Percentiles rank a stretch among this genome's conserved stretches.
phyloP scores from a whole-genome alignment of 768 basidiomycete genomes.

The Cystofilobasidium capitatum region DNA sequence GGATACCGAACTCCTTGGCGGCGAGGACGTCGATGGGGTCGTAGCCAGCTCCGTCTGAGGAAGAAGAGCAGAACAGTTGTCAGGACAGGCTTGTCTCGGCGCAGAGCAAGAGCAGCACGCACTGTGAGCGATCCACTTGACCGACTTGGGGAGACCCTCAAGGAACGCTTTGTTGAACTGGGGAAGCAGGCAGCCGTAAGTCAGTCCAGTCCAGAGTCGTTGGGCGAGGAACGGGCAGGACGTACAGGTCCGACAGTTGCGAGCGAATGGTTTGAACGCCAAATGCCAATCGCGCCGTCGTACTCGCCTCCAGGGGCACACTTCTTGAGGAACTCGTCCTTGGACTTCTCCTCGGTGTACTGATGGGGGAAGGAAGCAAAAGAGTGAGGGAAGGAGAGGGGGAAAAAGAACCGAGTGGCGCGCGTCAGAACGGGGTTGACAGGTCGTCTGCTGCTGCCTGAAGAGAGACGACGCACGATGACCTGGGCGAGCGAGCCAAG shows the following conservation, averaged over 20 bases:
- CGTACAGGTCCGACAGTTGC: slow-evolving; percentile 6
- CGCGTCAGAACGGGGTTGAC: neutral
- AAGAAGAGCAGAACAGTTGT: neutral
- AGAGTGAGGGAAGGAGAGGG: too few species aligned
- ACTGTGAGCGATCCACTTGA: slow-evolving; percentile 79
- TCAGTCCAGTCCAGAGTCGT: neutral
- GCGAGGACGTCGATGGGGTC: slow-evolving; percentile 73
- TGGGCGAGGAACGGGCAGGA: neutral
- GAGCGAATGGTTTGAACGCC: slow-evolving; percentile 42
- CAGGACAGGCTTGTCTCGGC: neutral
- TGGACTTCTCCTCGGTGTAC: slow-evolving; percentile 52
- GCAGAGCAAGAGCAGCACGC: neutral
- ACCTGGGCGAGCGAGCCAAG: slow-evolving; percentile 63
- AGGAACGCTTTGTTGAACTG: slow-evolving; percentile 73
- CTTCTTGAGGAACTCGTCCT: slow-evolving; percentile 59
- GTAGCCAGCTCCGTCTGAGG: slow-evolving; percentile 68
- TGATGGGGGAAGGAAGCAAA: slow-evolving; percentile 30
- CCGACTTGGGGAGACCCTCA: slow-evolving; percentile 52
- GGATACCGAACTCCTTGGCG: slow-evolving; percentile 60
- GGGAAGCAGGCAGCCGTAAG: slow-evolving; percentile 31
- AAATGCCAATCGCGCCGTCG: slow-evolving; percentile 61
- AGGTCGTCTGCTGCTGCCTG: slow-evolving; percentile 1
- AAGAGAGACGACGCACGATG: slow-evolving; percentile 49
- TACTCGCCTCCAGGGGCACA: slow-evolving; percentile 64
- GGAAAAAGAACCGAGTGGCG: neutral